phyloP scores from a whole-genome alignment of 371 early-diverging fungal genomes.

The Circinella minor region DNA sequence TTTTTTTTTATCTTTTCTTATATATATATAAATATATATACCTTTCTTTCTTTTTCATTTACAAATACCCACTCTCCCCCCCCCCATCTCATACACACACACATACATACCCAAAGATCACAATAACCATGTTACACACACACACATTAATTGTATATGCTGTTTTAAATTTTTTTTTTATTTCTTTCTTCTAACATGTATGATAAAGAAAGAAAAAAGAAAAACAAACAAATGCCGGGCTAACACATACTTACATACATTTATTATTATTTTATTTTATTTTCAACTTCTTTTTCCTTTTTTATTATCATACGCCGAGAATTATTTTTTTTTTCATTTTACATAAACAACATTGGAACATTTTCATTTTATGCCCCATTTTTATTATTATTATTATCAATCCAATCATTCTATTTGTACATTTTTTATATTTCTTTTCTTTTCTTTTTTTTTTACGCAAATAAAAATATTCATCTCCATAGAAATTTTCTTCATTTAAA shows the following conservation, averaged over 20 bases:
- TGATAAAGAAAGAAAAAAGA: not conserved
- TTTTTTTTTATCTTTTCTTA: not conserved
- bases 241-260: not conserved
- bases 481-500: no score
- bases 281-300: no score
- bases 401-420: constrained; percentile 1
- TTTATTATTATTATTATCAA: not conserved
- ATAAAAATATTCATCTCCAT: not conserved
- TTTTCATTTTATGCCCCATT: not conserved
- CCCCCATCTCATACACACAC: no score
- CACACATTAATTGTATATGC: not conserved
- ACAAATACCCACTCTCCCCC: no score
- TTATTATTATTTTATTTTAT: no score
- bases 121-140: no score
- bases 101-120: no score
- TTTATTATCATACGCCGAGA: no score
- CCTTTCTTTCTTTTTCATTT: no score
- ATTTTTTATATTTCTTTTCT: not conserved
- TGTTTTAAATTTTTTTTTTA: no score
- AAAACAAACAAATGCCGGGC: not conserved
- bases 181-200: not conserved
- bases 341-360: not conserved
- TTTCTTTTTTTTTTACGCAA: no score
- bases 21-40: not conserved
- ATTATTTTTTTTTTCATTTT: not conserved